Evolutionary conservation across 345 rosid species (phyloP).

Genomic region (Arabis alpina): DNA sequence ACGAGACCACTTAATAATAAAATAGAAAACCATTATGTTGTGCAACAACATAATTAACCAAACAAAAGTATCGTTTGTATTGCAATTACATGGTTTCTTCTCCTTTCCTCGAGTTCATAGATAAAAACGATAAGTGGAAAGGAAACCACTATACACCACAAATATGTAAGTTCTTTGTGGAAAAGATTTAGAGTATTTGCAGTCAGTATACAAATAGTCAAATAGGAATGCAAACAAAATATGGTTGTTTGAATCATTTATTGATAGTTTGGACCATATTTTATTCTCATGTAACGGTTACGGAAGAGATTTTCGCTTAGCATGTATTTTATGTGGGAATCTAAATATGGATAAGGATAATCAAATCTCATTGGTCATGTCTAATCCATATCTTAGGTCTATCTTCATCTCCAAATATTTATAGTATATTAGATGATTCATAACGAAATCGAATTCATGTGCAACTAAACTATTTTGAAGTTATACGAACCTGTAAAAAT

Average conservation of each 20-base stretch:
- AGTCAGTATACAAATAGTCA: too few species aligned
- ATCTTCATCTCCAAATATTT: not conserved
- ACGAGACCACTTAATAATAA: not conserved
- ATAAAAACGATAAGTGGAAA: not conserved
- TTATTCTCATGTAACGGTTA: too few species aligned
- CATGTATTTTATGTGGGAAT: too few species aligned
- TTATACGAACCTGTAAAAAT: conserved; percentile 20
- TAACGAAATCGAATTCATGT: not conserved
- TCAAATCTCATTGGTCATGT: too few species aligned
- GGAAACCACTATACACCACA: conserved; percentile 1
- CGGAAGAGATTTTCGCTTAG: too few species aligned
- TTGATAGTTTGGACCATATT: too few species aligned
- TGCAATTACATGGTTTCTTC: not conserved
- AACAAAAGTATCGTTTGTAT: conserved; percentile 1
- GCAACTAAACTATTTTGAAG: not conserved
- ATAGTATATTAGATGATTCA: not conserved
- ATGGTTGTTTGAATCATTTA: too few species aligned
- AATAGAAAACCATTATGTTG: not conserved
- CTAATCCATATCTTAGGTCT: not conserved
- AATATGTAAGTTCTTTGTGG: not conserved
- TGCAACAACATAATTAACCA: not conserved
- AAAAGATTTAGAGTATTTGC: too few species aligned
- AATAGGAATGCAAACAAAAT: too few species aligned
- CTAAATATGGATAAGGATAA: too few species aligned
- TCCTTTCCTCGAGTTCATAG: conserved; percentile 10